Evolutionary conservation across 2,329 filamentous ascomycete genomes (phyloP).

Genomic region (Fusarium subglutinans): DNA sequence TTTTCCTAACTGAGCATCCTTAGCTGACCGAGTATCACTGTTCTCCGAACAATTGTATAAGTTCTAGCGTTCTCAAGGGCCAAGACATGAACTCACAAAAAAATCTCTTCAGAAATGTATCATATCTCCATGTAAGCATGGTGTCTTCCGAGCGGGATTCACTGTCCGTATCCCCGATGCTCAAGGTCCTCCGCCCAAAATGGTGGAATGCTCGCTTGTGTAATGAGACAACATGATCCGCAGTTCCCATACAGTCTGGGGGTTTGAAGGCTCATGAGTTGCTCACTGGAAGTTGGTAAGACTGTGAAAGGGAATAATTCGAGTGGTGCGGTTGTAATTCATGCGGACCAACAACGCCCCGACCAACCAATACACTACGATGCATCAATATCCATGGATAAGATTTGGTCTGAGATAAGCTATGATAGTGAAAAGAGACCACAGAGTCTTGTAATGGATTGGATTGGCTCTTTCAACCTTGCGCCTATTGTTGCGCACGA

Average conservation of each 20-base stretch:
- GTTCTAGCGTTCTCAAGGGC: not conserved
- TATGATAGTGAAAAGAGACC: not conserved
- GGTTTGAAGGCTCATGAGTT: not conserved
- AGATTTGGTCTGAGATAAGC: not conserved
- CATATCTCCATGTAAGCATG: not conserved
- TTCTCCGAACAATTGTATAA: not conserved
- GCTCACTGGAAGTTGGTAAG: not conserved
- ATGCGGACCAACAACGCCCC: not conserved
- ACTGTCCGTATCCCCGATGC: not conserved
- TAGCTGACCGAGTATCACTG: not conserved
- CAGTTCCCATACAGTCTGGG: too few relatives aligned
- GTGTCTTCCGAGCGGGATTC: not conserved
- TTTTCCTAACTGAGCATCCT: not conserved
- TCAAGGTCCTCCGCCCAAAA: slow-evolving; percentile 13
- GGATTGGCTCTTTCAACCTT: not conserved
- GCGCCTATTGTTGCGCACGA: not conserved
- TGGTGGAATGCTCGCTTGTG: not conserved
- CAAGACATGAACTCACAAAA: not conserved
- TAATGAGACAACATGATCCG: not conserved
- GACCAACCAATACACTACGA: not conserved
- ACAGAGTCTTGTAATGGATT: not conserved
- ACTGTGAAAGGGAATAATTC: not conserved
- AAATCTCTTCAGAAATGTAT: not conserved
- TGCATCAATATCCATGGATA: too few relatives aligned
- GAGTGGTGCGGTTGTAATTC: not conserved